phyloP scores from a whole-genome alignment of 257 asterid genomes.

The Orobanche coerulescens region DNA sequence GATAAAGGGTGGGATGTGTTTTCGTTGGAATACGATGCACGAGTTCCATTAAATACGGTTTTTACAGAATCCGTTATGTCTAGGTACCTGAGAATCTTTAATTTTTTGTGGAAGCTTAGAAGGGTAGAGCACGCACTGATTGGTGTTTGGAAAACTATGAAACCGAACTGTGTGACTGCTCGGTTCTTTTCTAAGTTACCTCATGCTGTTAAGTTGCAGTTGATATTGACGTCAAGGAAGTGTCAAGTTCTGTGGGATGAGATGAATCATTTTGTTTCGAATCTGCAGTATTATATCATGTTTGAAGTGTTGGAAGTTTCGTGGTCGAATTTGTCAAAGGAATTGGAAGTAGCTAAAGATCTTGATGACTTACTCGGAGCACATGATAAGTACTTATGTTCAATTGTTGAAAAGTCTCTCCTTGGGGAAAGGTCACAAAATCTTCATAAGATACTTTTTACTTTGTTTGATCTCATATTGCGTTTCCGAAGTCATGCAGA shows the following conservation, averaged over 20 bases:
- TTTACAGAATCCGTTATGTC: constrained; percentile 93
- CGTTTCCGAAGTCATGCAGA: constrained; percentile 85
- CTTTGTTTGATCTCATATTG: constrained; percentile 77
- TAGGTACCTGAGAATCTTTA: constrained; percentile 73
- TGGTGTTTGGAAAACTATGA: constrained; percentile 94
- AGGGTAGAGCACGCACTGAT: constrained; percentile 93
- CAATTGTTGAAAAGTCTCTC: constrained; percentile 91
- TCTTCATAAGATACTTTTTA: constrained; percentile 66
- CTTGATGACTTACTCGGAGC: constrained; percentile 88
- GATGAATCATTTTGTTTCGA: constrained; percentile 95
- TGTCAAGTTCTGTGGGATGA: constrained; percentile 99
- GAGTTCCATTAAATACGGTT: constrained; percentile 80
- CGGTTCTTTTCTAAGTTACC: constrained; percentile 68
- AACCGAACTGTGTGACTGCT: constrained; percentile 89
- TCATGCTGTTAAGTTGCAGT: constrained; percentile 60
- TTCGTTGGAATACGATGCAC: constrained; percentile 89
- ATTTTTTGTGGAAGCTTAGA: constrained; percentile 94
- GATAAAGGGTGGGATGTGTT: constrained; percentile 99
- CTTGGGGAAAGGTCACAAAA: constrained; percentile 83
- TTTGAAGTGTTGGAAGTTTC: constrained; percentile 96
- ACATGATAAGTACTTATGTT: constrained; percentile 76
- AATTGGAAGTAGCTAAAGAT: constrained; percentile 87
- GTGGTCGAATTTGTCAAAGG: constrained; percentile 82
- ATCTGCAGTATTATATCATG: constrained; percentile 95
- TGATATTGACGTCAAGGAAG: constrained; percentile 78